Conservation (phyloP, 2,329 filamentous ascomycete species). For the Penicillium frequentans region DNA sequence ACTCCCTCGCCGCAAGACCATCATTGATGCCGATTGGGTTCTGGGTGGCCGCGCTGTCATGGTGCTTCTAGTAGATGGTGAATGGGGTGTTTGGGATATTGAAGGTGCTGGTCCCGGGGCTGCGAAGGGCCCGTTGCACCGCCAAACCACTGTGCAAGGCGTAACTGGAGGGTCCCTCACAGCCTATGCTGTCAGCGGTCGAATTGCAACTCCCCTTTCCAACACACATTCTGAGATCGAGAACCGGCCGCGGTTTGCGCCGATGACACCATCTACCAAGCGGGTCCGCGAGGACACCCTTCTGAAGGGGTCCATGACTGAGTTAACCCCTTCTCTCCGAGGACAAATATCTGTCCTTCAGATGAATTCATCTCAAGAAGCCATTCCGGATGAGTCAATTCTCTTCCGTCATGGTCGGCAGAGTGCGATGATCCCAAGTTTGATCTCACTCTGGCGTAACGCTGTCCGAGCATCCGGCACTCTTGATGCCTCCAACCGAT, state of each 20-base stretch:
- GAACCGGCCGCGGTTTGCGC: constrained; percentile 42
- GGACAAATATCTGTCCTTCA: constrained; percentile 45
- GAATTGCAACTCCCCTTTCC: constrained; percentile 32
- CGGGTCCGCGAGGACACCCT: constrained; percentile 47
- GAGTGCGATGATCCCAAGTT: constrained; percentile 44
- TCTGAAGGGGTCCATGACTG: constrained; percentile 38
- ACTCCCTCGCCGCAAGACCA: constrained; percentile 39
- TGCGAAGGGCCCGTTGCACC: constrained; percentile 39
- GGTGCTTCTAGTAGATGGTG: constrained; percentile 47
- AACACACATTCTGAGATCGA: constrained; percentile 28
- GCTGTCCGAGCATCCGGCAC: constrained; percentile 38
- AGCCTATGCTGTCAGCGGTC: constrained; percentile 43
- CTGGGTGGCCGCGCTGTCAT: constrained; percentile 46
- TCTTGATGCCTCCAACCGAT: constrained; percentile 40
- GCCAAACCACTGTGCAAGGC: constrained; percentile 39
- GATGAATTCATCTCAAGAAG: constrained; percentile 35
- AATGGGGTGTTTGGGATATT: constrained; percentile 53
- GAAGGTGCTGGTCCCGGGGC: constrained; percentile 46
- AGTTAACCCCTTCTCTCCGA: constrained; percentile 31
- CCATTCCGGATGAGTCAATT: constrained; percentile 44
- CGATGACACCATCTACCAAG: constrained; percentile 51
- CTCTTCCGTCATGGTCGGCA: constrained; percentile 44
- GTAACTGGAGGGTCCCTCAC: constrained; percentile 43
- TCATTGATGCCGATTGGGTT: constrained; percentile 49
- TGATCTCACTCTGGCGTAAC: constrained; percentile 47